Evolutionary conservation across 2,329 filamentous ascomycete species (phyloP).

Genomic region (Macroventuria anomochaeta): DNA sequence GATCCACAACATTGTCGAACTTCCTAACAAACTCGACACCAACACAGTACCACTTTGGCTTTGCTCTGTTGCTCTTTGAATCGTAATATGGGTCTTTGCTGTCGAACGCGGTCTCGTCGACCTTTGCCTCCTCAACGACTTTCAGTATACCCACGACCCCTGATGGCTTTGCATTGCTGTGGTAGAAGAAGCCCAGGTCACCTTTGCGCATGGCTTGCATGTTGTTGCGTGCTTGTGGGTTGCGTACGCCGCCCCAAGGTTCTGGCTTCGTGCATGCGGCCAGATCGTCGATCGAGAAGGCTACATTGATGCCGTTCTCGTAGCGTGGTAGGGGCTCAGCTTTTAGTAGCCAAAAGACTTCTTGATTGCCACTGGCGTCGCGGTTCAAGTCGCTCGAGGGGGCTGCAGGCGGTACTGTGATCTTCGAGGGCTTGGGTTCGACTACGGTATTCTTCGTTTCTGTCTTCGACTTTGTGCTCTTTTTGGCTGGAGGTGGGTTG

Average conservation of each 20-base stretch:
- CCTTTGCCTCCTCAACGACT: constrained; percentile 81
- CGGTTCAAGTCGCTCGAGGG: constrained; percentile 34
- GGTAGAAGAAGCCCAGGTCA: constrained; percentile 95
- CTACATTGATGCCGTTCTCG: constrained; percentile 86
- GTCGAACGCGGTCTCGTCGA: constrained; percentile 79
- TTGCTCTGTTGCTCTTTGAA: constrained; percentile 69
- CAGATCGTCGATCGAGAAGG: constrained; percentile 93
- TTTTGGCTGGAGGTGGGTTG: constrained; percentile 31
- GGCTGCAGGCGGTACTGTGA: constrained; percentile 18
- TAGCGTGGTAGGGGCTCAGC: constrained; percentile 81
- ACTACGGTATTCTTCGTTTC: not conserved
- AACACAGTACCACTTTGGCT: constrained; percentile 86
- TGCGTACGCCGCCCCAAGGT: constrained; percentile 78
- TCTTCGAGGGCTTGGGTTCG: constrained; percentile 16
- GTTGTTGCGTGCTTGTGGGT: constrained; percentile 76
- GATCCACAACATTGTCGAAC: constrained; percentile 72
- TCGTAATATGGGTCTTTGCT: constrained; percentile 82
- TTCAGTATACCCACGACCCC: constrained; percentile 90
- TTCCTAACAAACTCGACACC: constrained; percentile 88
- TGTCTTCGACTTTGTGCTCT: constrained; percentile 22
- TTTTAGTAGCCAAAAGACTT: constrained; percentile 58
- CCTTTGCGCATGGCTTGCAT: constrained; percentile 89
- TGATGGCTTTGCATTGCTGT: constrained; percentile 89
- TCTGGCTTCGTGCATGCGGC: constrained; percentile 75
- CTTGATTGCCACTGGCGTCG: constrained; percentile 34